Conservation (phyloP, 225 moss, liverwort and hornwort species). For the Pseudisothecium myosuroides region DNA sequence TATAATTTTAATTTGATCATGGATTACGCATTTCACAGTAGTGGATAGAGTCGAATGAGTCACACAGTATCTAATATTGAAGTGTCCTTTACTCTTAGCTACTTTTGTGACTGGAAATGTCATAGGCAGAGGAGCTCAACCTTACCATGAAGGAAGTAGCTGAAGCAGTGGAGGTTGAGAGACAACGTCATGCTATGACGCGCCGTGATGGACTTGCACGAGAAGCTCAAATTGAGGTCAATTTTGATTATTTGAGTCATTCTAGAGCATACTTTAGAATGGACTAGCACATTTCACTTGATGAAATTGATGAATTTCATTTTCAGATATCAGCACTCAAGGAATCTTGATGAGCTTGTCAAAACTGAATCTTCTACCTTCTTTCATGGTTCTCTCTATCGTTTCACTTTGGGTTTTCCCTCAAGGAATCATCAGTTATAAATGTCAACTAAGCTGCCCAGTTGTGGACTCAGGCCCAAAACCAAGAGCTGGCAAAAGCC, state of each 20-base stretch:
- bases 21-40: not conserved
- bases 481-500: constrained; percentile 62
- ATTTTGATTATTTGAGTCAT: not conserved
- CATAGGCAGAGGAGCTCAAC: constrained; percentile 57
- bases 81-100: not conserved
- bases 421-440: not conserved
- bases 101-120: not conserved
- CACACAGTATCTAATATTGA: not conserved
- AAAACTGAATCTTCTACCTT: not conserved
- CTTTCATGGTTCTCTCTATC: not conserved
- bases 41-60: not conserved
- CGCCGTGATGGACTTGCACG: constrained; percentile 60
- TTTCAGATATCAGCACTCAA: not conserved
- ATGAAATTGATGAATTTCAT: not conserved
- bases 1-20: not conserved
- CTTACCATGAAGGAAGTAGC: constrained; percentile 62
- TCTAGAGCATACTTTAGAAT: not conserved
- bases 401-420: not conserved
- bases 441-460: not conserved
- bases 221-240: constrained; percentile 68
- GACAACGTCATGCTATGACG: constrained; percentile 48
- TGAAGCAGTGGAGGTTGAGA: constrained; percentile 68
- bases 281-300: not conserved
- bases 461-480: constrained; percentile 38
- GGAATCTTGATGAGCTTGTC: not conserved